Percentiles rank a stretch among this genome's conserved stretches.
phyloP scores from a whole-genome alignment of 139 green algal species.

The Nannochloris sp. region DNA sequence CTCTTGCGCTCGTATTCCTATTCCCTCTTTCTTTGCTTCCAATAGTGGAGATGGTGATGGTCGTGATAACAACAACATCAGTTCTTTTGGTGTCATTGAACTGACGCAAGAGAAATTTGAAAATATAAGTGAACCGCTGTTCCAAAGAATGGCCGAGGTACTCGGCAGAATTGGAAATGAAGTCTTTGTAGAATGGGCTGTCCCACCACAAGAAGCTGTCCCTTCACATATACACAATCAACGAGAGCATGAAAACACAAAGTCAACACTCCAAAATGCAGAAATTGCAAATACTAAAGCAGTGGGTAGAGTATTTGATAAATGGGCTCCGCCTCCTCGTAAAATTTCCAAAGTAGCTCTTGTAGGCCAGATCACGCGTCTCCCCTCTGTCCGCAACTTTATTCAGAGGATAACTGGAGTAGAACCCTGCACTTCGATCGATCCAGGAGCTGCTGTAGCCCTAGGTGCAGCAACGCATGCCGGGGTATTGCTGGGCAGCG shows the following conservation, averaged over 20 bases:
- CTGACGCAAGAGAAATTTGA: slow-evolving; percentile 10
- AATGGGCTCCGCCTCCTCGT: slow-evolving; percentile 48
- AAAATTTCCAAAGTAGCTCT: slow-evolving; percentile 55
- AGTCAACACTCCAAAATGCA: no score
- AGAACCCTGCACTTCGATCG: slow-evolving; percentile 15
- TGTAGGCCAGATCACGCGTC: slow-evolving; percentile 60
- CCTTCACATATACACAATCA: background rate
- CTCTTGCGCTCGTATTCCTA: no score
- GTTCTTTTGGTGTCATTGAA: background rate
- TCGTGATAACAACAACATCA: background rate
- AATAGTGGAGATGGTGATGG: background rate
- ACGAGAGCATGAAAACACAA: slow-evolving; percentile 16
- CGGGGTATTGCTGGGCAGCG: slow-evolving; percentile 29
- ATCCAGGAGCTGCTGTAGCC: slow-evolving; percentile 34
- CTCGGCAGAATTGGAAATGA: slow-evolving; percentile 14
- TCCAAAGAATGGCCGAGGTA: slow-evolving; percentile 19
- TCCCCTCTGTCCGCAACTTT: slow-evolving; percentile 45
- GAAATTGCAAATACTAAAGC: no score
- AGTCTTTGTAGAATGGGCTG: slow-evolving; percentile 25
- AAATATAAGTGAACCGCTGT: slow-evolving; percentile 5
- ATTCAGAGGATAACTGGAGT: slow-evolving; percentile 45
- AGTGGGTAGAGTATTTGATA: slow-evolving; percentile 1
- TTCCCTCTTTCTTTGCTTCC: no score
- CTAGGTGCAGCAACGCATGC: slow-evolving; percentile 39
- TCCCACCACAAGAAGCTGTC: slow-evolving; percentile 4